Evolutionary conservation across 2,329 filamentous ascomycete species (phyloP).

Genomic region (Colletotrichum tamarilloi): DNA sequence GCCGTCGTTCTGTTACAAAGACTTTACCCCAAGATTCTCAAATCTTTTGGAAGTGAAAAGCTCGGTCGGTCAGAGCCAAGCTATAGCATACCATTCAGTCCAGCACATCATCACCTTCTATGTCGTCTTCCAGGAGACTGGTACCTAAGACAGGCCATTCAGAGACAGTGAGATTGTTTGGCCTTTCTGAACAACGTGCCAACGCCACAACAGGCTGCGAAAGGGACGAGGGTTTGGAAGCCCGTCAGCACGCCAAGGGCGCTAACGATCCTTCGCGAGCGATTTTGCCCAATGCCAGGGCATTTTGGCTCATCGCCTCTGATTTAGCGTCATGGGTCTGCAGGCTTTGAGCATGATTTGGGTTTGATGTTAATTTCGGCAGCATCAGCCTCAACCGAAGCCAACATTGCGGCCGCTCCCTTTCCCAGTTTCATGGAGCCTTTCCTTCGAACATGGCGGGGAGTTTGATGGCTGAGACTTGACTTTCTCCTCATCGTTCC

Average conservation of each 20-base stretch:
- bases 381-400: neutral
- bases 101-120: neutral
- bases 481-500: neutral
- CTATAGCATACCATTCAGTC: neutral
- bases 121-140: too few species aligned
- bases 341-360: neutral
- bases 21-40: neutral
- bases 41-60: too few species aligned
- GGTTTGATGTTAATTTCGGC: neutral
- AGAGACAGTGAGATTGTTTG: neutral
- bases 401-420: neutral
- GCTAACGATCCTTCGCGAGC: slow-evolving; percentile 7
- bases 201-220: neutral
- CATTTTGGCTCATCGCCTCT: neutral
- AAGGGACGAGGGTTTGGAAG: neutral
- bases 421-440: neutral
- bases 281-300: neutral
- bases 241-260: slow-evolving; percentile 11
- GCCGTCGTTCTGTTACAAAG: too few species aligned
- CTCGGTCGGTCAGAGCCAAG: neutral
- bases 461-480: neutral
- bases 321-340: neutral
- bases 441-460: neutral
- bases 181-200: neutral
- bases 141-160: neutral